These are phyloP conservation scores for Melastoma candidum DNA, from an alignment of 441 rosid genomes.

Conservation along the genomic window DNA sequence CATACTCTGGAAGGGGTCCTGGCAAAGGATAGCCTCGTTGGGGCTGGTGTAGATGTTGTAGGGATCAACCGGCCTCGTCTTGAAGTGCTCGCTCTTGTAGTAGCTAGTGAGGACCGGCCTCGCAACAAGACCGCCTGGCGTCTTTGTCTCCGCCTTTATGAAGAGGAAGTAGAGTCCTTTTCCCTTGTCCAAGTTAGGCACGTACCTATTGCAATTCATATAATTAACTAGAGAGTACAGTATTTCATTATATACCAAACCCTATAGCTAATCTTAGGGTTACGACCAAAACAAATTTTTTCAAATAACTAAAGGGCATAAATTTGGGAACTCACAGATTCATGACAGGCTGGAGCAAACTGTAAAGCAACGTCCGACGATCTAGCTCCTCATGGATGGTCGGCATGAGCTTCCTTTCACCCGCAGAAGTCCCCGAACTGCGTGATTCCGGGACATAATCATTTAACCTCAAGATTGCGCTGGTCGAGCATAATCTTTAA, in stretches of 20 bases:
- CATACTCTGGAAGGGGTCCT: constrained; percentile 67
- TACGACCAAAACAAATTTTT: not conserved
- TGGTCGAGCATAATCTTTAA: not conserved
- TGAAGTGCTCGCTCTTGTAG: constrained; percentile 63
- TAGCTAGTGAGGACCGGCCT: constrained; percentile 71
- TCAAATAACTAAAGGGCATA: no score
- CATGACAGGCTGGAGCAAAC: constrained; percentile 71
- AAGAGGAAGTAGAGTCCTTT: constrained; percentile 57
- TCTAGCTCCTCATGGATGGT: constrained; percentile 55
- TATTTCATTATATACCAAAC: not conserved
- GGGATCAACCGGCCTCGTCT: constrained; percentile 49
- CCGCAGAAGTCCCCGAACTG: constrained; percentile 75
- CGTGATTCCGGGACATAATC: constrained; percentile 1
- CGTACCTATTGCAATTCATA: constrained; percentile 26
- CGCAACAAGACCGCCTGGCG: constrained; percentile 51
- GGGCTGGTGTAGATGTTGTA: constrained; percentile 65
- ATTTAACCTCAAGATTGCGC: no score
- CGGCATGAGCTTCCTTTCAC: constrained; percentile 69
- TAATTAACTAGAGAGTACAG: constrained; percentile 1
- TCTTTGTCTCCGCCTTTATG: constrained; percentile 51
- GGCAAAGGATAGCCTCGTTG: constrained; percentile 52
- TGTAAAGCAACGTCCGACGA: constrained; percentile 45
- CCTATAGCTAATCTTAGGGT: not conserved
- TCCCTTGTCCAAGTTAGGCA: constrained; percentile 55
- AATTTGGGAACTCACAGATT: constrained; percentile 36